Evolutionary conservation across 768 basidiomycete genomes (phyloP).

Genomic region (Tylopilus sp.): DNA sequence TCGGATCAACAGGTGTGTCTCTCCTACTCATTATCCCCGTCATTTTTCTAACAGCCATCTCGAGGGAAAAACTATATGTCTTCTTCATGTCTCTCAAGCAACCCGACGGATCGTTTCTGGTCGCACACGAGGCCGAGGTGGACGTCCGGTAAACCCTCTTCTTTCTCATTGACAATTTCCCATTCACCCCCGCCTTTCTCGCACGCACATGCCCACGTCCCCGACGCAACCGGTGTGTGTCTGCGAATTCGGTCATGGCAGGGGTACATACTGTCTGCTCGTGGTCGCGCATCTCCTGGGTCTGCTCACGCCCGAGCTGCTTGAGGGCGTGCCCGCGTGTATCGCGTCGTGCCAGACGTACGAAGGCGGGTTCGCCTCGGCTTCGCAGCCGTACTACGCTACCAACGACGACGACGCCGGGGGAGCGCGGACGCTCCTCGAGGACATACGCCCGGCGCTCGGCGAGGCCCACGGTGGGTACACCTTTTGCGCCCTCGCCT

Average conservation of each 20-base stretch:
- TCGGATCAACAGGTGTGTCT: conserved; percentile 68
- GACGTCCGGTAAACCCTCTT: conserved; percentile 73
- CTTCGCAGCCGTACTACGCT: conserved; percentile 66
- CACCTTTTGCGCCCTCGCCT: conserved; percentile 88
- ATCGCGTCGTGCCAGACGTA: conserved; percentile 93
- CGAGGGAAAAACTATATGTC: conserved; percentile 66
- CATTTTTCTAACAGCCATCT: too few species aligned
- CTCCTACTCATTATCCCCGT: not conserved
- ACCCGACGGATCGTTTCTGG: conserved; percentile 89
- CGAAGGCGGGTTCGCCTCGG: conserved; percentile 90
- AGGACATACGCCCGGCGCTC: conserved; percentile 63
- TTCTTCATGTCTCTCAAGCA: conserved; percentile 93
- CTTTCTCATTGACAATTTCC: not conserved
- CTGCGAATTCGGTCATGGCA: conserved; percentile 31
- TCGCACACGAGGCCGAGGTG: conserved; percentile 83
- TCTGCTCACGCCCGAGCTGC: conserved; percentile 84
- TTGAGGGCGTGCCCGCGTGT: conserved; percentile 72
- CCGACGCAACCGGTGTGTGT: too few species aligned
- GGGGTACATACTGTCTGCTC: conserved; percentile 93
- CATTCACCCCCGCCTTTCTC: not conserved
- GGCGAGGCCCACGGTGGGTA: conserved; percentile 99
- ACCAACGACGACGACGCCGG: conserved; percentile 4
- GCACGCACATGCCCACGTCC: not conserved
- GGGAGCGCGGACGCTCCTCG: conserved; percentile 28
- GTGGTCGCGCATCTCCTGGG: conserved; percentile 80